A percentile compares a stretch with the other conserved stretches of the same genome.
These are phyloP conservation scores for Cicer pinnatifidum DNA, from an alignment of 306 rosid genomes.

Conservation along the genomic window DNA sequence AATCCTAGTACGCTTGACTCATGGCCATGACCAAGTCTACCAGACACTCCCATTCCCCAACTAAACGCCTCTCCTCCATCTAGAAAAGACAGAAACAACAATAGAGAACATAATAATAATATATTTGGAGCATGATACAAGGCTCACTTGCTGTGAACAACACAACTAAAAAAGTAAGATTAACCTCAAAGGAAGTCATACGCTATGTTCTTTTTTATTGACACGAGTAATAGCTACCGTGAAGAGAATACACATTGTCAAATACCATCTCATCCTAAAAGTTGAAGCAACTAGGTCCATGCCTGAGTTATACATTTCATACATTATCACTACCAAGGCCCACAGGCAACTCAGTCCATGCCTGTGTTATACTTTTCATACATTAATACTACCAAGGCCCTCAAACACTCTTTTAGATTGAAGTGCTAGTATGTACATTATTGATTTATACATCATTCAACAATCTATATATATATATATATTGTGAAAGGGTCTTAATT, in stretches of 20 bases:
- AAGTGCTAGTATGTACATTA: not conserved
- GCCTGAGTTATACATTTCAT: slow-evolving; percentile 9
- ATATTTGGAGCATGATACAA: slow-evolving; percentile 12
- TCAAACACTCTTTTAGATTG: not conserved
- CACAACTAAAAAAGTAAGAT: slow-evolving; percentile 21
- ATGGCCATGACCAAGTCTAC: slow-evolving; percentile 91
- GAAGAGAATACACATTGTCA: slow-evolving; percentile 34
- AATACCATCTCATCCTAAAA: slow-evolving; percentile 7
- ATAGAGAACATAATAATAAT: slow-evolving; percentile 23
- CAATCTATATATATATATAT: no score
- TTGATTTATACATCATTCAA: no score
- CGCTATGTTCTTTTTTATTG: not conserved
- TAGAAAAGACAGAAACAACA: slow-evolving; percentile 46
- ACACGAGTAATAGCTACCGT: not conserved
- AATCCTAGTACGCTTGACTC: slow-evolving; percentile 72
- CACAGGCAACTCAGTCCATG: not conserved
- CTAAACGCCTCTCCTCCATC: slow-evolving; percentile 86
- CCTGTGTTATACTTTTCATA: slow-evolving; percentile 5
- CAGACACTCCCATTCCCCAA: slow-evolving; percentile 92
- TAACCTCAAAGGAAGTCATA: slow-evolving; percentile 12
- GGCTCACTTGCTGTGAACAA: slow-evolving; percentile 14
- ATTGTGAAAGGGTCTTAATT: not conserved
- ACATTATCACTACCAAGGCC: not conserved
- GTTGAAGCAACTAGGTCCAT: slow-evolving; percentile 1
- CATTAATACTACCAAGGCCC: not conserved